Percentiles rank a stretch among this genome's conserved stretches.
Evolutionary conservation across 2,329 filamentous ascomycete species (phyloP).

Genomic region (Geosmithia morbida): DNA sequence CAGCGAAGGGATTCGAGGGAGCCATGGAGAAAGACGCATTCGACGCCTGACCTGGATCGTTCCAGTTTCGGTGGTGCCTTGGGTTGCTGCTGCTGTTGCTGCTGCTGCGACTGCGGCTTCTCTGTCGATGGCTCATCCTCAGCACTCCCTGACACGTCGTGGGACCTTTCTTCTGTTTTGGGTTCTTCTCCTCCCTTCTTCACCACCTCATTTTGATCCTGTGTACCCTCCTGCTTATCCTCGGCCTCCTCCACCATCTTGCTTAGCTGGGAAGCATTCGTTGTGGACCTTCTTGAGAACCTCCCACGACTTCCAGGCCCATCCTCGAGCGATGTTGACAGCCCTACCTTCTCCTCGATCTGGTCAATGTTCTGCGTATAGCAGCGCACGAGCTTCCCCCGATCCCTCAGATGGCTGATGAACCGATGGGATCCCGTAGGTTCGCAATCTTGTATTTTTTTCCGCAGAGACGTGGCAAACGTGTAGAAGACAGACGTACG

Average conservation of each 20-base stretch:
- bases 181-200: not conserved
- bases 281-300: slow-evolving; percentile 36
- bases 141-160: not conserved
- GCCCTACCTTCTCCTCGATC: slow-evolving; percentile 55
- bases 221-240: not conserved
- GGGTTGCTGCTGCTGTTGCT: not conserved
- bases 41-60: slow-evolving; percentile 29
- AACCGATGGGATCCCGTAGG: slow-evolving; percentile 56
- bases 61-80: slow-evolving; percentile 9
- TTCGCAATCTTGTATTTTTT: slow-evolving; percentile 47
- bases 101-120: not conserved
- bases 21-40: slow-evolving; percentile 58
- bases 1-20: slow-evolving; percentile 52
- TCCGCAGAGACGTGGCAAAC: slow-evolving; percentile 52
- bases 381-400: slow-evolving; percentile 53
- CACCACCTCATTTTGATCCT: not conserved
- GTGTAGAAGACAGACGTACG: slow-evolving; percentile 60
- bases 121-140: not conserved
- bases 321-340: slow-evolving; percentile 45
- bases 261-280: slow-evolving; percentile 15
- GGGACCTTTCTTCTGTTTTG: not conserved
- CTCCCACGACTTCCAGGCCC: slow-evolving; percentile 48
- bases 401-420: slow-evolving; percentile 50
- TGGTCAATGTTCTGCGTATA: slow-evolving; percentile 68
- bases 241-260: slow-evolving; percentile 21